Evolutionary conservation across 257 asterid species (phyloP), one percentile per base, ranked within the genome.

Genomic region (Nicotiana tomentosiformis): DNA sequence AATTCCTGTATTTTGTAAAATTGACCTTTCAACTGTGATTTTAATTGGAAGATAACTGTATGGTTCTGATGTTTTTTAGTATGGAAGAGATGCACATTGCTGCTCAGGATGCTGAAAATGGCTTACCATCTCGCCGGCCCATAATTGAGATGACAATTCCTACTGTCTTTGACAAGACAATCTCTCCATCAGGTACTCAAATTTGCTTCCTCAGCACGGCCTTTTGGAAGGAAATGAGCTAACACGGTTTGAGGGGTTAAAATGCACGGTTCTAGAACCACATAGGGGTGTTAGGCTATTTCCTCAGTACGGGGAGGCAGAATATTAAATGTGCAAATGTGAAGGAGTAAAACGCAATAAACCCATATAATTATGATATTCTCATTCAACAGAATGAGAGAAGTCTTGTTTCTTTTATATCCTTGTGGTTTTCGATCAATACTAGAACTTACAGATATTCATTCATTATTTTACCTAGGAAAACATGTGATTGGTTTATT

Each of bases 141-240:
- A 61, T 96, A 83, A 96, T 96, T 85, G 99, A 96, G 93, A 96
- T 96, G 99, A 94, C 99, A 69, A 96, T 96, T 80, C 99, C 99
- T 66, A 94, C 98, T 80, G 97, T 85, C 84, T 61, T 96, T 84
- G 99, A 94, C 90, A 89, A 90, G 84, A 96, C 98, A 46, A 92
- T 94, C 39, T 92, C 97, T 90, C 98, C 99, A 80, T 90, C 89
- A 5, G 98, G 98, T 96, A 92, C 81, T 62, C 51, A 29, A 72
- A 14, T 51, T 64, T 66, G 62, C 80, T 76, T 76, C 16, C 26
- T 51, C 51, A 43, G 78, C 37, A 46, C 37, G 14, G 15, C 37
- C 37, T 72, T 72, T 72, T 43, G 35, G 62, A 74, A 20, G 62
- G 14, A 74, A 74, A 49, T 74, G 62, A 74, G 80, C 3, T 74